These are phyloP conservation scores for Globisporangium cylindrosporum DNA, from an alignment of 352 stramenopile species.

Conservation along the genomic window DNA sequence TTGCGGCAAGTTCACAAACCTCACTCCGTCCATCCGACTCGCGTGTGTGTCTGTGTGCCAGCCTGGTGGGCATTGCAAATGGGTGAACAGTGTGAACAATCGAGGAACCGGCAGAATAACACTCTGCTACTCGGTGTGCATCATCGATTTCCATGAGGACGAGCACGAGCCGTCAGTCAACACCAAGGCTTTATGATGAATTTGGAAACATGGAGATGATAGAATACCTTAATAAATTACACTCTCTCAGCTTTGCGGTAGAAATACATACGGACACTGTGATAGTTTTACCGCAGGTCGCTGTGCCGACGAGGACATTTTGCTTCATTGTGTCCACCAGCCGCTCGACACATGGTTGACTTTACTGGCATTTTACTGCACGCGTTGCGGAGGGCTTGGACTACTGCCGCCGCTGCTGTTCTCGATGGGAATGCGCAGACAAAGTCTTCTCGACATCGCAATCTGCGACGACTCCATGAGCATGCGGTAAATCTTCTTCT, in stretches of 20 bases:
- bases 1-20: not conserved
- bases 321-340: not conserved
- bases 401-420: not conserved
- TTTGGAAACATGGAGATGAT: no score
- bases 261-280: not conserved
- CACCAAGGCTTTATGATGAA: no score
- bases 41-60: no score
- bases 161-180: no score
- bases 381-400: not conserved
- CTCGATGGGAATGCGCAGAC: conserved; percentile 8
- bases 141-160: no score
- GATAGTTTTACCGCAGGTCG: no score
- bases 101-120: no score
- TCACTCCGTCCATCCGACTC: no score
- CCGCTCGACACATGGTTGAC: not conserved
- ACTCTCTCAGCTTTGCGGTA: not conserved
- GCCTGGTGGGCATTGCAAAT: no score
- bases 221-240: not conserved
- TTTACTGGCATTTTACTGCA: not conserved
- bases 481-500: conserved; percentile 53
- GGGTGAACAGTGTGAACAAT: no score
- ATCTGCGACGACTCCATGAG: conserved; percentile 58
- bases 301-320: not conserved
- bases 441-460: conserved; percentile 42
- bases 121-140: no score